Conservation (phyloP, 495 filamentous ascomycete genomes). For the Penicillium argentinense region DNA sequence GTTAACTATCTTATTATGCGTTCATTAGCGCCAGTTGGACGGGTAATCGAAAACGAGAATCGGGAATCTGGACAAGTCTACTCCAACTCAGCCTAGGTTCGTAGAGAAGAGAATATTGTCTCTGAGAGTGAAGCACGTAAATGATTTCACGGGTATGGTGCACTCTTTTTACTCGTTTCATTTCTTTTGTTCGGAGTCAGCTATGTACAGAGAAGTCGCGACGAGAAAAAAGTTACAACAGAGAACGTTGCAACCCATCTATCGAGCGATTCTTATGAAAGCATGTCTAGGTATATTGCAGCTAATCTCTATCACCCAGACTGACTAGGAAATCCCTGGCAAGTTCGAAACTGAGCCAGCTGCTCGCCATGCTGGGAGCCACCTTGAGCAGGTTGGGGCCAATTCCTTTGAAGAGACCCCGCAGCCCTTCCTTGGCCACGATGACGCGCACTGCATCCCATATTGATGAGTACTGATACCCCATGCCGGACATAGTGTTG, state of each 20-base stretch:
- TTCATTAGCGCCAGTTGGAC: too few relatives aligned
- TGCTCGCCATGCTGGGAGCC: conserved; percentile 96
- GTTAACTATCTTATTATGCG: too few relatives aligned
- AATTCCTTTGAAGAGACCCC: conserved; percentile 88
- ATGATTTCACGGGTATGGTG: too few relatives aligned
- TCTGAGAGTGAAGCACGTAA: too few relatives aligned
- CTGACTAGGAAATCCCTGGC: conserved; percentile 79
- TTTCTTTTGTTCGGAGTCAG: too few relatives aligned
- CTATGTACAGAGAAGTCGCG: not conserved
- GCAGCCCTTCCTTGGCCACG: conserved; percentile 70
- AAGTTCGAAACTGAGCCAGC: conserved; percentile 95
- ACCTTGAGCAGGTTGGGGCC: conserved; percentile 95
- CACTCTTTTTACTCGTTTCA: too few relatives aligned
- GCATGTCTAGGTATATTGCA: conserved; percentile 18
- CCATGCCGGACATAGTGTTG: conserved; percentile 99
- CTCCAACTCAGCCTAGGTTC: too few relatives aligned
- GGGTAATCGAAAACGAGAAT: too few relatives aligned
- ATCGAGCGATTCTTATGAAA: not conserved
- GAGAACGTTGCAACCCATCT: not conserved
- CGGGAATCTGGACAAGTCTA: too few relatives aligned
- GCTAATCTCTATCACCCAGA: conserved; percentile 44
- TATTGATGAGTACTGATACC: conserved; percentile 88
- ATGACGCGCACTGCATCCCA: conserved; percentile 82
- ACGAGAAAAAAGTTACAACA: conserved; percentile 1
- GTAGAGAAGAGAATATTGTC: too few relatives aligned